Base-by-base conservation (phyloP, 805 yeast species). In the Spathaspora sp. region DNA sequence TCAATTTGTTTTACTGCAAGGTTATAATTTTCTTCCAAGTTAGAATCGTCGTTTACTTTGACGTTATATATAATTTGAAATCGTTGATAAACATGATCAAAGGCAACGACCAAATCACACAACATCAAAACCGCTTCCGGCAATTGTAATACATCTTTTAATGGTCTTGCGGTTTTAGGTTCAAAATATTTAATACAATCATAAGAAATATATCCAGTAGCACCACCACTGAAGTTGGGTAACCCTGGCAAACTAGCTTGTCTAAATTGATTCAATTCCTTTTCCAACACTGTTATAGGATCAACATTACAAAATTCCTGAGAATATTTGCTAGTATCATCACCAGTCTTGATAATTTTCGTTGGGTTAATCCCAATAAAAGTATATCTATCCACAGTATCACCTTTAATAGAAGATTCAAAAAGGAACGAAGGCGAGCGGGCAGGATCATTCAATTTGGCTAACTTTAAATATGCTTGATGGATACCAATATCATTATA, bases 171-270 rank as follows among this genome's bases (percentile, higher is more conserved):
- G 1, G 98, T 93, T 59, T 79, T 85, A 53, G 99, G 99, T 72
- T 94, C 99, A 59, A 94, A 94, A 69, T 94, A 94, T 66, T 90
- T 88, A 63, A 94, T 87, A 75, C 99, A 94, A 68, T 94, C 99
- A 63, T 94, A 94, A 1, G 97, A 89, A 44, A 94, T 84, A 65
- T 91, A 94, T 1, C 99, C 99, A 50, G 93, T 80, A 5, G 98
- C 98, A 56, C 99, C 99, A 52, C 99, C 99, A 60, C 92, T 85
- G 52, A 91, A 73, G 56, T 79, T 81, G 12, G 97, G 89, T 47
- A 92, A 73, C 42, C 96, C 96, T 0, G 96, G 96, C 48, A 89
- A 72, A 59, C 81, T 83, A 1, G 92, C 89, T 62, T 89, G 90
- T 50, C 76, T 80, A 61, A 79, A 81, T 42, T 75, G 68, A 9